Conservation (phyloP, 495 filamentous ascomycete genomes). For the Hypoxylon fragiforme region DNA sequence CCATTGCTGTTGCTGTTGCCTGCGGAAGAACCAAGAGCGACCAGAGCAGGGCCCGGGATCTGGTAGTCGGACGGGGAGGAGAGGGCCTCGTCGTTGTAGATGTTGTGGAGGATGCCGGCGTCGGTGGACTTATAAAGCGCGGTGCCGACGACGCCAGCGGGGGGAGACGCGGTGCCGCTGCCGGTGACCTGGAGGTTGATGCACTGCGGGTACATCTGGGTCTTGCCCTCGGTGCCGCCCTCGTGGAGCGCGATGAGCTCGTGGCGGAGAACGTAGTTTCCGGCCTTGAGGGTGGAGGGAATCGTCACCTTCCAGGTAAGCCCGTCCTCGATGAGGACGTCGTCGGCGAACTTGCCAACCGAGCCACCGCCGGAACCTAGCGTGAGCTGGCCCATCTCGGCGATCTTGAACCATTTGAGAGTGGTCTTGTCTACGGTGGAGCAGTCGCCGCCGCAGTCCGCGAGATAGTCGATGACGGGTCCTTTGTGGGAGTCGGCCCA, state of each 20-base stretch:
- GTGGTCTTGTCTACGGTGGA: conserved; percentile 59
- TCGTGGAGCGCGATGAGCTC: conserved; percentile 73
- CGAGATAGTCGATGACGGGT: conserved; percentile 57
- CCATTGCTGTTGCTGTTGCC: not conserved
- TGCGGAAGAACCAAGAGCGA: not conserved
- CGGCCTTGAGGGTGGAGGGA: conserved; percentile 57
- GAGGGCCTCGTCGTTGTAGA: conserved; percentile 49
- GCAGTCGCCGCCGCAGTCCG: conserved; percentile 68
- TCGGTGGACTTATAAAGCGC: conserved; percentile 57
- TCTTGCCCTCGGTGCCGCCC: conserved; percentile 54
- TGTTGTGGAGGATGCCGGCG: conserved; percentile 60
- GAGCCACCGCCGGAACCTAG: conserved; percentile 33
- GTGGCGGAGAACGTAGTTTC: conserved; percentile 70
- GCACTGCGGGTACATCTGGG: conserved; percentile 71
- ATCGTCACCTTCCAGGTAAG: conserved; percentile 63
- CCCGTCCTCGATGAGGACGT: conserved; percentile 63
- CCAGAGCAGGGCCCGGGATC: conserved; percentile 39
- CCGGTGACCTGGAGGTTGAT: conserved; percentile 68
- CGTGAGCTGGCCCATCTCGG: conserved; percentile 53
- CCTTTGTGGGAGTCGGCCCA: conserved; percentile 50
- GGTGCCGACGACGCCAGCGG: conserved; percentile 49
- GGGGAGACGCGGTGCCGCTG: conserved; percentile 50
- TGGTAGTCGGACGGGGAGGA: conserved; percentile 38
- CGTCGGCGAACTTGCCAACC: conserved; percentile 65
- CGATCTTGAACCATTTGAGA: conserved; percentile 70